phyloP scores from a whole-genome alignment of 108 stramenopile genomes.

The Stephanodiscus minutulus region DNA sequence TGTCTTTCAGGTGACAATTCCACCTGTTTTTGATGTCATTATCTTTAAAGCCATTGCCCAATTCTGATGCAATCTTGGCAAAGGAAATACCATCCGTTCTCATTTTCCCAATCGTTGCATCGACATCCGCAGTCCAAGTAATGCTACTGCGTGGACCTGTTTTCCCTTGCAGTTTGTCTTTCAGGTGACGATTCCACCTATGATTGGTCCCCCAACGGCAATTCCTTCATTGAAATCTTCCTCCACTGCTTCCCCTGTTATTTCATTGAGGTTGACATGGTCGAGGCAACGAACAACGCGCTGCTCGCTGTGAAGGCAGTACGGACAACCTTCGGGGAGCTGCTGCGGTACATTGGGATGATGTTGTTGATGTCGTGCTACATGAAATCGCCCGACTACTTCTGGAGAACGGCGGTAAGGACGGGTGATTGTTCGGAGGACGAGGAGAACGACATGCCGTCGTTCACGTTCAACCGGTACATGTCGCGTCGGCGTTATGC shows the following conservation, averaged over 20 bases:
- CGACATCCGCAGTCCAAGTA: too few relatives aligned
- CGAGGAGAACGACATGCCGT: not conserved
- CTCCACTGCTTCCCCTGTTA: not conserved
- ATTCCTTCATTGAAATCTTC: not conserved
- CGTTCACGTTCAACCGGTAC: slow-evolving; percentile 17
- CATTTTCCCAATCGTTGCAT: too few relatives aligned
- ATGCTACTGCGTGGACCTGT: too few relatives aligned
- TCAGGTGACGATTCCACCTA: too few relatives aligned
- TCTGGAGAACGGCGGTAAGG: not conserved
- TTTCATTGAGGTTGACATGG: not conserved
- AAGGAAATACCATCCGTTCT: too few relatives aligned
- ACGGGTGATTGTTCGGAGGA: not conserved
- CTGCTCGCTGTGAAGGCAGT: not conserved
- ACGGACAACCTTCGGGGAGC: slow-evolving; percentile 2
- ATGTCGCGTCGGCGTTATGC: slow-evolving; percentile 23
- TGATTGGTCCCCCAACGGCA: slow-evolving; percentile 5
- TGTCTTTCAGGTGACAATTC: too few relatives aligned
- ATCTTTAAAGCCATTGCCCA: too few relatives aligned
- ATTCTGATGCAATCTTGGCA: too few relatives aligned
- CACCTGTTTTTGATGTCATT: too few relatives aligned
- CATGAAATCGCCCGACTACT: slow-evolving; percentile 11
- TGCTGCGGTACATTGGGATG: slow-evolving; percentile 26
- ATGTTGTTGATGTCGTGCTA: slow-evolving; percentile 27
- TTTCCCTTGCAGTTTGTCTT: too few relatives aligned
- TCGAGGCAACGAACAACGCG: not conserved